Percentiles rank a stretch among this genome's conserved stretches.
These are phyloP conservation scores for Aspergillus pseudotamarii DNA, from an alignment of 2,329 filamentous ascomycete genomes.

Conservation along the genomic window DNA sequence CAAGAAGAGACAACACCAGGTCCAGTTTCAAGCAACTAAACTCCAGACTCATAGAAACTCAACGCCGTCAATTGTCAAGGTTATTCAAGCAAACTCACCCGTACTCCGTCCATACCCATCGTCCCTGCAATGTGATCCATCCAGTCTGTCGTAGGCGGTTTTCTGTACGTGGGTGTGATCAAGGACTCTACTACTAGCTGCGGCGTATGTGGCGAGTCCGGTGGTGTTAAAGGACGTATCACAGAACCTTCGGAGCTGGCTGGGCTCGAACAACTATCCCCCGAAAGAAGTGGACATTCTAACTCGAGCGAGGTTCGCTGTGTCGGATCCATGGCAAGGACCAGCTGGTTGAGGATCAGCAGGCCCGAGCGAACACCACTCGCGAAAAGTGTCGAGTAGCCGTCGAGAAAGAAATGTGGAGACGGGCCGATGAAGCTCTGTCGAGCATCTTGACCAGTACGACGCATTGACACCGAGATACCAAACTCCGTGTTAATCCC, in stretches of 20 bases:
- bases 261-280: conserved; percentile 5
- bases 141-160: conserved; percentile 26
- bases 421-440: conserved; percentile 26
- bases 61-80: not conserved
- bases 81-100: conserved; percentile 21
- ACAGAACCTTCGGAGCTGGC: not conserved
- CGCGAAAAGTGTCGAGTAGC: conserved; percentile 21
- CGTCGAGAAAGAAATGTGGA: conserved; percentile 26
- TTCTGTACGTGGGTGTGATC: conserved; percentile 19
- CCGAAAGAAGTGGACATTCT: conserved; percentile 16
- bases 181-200: conserved; percentile 21
- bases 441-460: conserved; percentile 16
- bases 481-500: conserved; percentile 30
- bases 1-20: not conserved
- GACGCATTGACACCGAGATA: conserved; percentile 25
- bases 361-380: conserved; percentile 24
- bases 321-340: conserved; percentile 23
- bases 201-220: conserved; percentile 16
- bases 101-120: conserved; percentile 29
- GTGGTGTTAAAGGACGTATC: conserved; percentile 14
- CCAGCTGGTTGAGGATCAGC: conserved; percentile 24
- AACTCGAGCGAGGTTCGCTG: conserved; percentile 20
- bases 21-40: not conserved
- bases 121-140: conserved; percentile 29
- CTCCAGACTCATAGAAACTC: not conserved